These are phyloP conservation scores for Leccinum subfulvum DNA, from an alignment of 1,284 basidiomycete genomes.

Conservation along the genomic window DNA sequence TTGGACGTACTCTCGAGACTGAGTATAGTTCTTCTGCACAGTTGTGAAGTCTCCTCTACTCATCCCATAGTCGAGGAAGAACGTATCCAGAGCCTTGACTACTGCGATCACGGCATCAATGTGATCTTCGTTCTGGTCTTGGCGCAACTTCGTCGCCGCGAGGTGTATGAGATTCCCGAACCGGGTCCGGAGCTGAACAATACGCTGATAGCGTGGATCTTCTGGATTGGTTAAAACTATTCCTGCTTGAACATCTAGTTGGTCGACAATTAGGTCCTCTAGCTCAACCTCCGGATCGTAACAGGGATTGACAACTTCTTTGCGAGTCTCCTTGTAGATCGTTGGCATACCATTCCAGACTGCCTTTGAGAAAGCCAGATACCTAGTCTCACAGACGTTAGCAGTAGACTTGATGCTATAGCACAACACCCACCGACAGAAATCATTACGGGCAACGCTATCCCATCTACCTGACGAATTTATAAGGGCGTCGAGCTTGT, in stretches of 20 bases:
- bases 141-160: slow-evolving; percentile 68
- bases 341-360: slow-evolving; percentile 75
- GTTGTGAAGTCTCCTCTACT: slow-evolving; percentile 56
- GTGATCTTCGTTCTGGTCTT: slow-evolving; percentile 72
- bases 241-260: slow-evolving; percentile 67
- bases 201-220: slow-evolving; percentile 76
- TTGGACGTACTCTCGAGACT: slow-evolving; percentile 63
- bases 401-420: not conserved
- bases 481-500: slow-evolving; percentile 68
- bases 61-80: slow-evolving; percentile 73
- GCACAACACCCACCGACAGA: slow-evolving; percentile 69
- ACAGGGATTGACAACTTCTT: slow-evolving; percentile 55
- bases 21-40: slow-evolving; percentile 67
- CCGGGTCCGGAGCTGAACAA: slow-evolving; percentile 57
- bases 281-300: slow-evolving; percentile 62
- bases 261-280: slow-evolving; percentile 61
- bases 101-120: slow-evolving; percentile 84
- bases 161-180: slow-evolving; percentile 72
- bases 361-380: slow-evolving; percentile 61
- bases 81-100: slow-evolving; percentile 71
- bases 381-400: slow-evolving; percentile 40
- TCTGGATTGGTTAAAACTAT: slow-evolving; percentile 75
- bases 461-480: slow-evolving; percentile 61
- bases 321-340: slow-evolving; percentile 59
- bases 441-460: slow-evolving; percentile 83